These are phyloP conservation scores for Phaffia australis DNA, from an alignment of 768 basidiomycete genomes.

Conservation along the genomic window DNA sequence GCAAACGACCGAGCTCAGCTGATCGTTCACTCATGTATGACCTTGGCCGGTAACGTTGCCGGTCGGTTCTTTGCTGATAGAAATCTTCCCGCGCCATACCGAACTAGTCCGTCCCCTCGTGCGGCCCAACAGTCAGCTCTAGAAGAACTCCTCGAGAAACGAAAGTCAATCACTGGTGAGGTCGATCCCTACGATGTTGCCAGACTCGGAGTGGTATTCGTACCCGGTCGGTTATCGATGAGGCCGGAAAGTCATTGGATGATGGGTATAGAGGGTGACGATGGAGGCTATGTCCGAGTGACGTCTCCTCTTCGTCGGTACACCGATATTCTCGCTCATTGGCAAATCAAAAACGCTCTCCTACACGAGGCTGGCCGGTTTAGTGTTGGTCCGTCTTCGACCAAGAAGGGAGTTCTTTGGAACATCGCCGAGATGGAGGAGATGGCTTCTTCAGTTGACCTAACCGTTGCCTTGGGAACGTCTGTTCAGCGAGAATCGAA, in stretches of 20 bases:
- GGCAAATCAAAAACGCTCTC: conserved; percentile 80
- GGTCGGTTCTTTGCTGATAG: conserved; percentile 59
- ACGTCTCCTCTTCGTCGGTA: conserved; percentile 85
- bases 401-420: background rate
- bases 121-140: conserved; percentile 37
- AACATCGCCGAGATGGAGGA: background rate
- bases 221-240: conserved; percentile 9
- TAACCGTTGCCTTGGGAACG: conserved; percentile 4
- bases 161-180: conserved; percentile 39
- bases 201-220: conserved; percentile 17
- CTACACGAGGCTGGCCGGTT: background rate
- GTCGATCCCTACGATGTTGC: conserved; percentile 35
- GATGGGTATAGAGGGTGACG: conserved; percentile 53
- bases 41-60: conserved; percentile 61
- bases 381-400: background rate
- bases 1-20: conserved; percentile 32
- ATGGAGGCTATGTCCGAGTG: conserved; percentile 68
- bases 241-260: conserved; percentile 45
- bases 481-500: background rate
- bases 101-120: conserved; percentile 39
- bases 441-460: background rate
- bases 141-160: conserved; percentile 45
- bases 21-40: conserved; percentile 71
- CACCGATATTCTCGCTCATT: conserved; percentile 69
- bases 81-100: conserved; percentile 54